A percentile compares a stretch with the other conserved stretches of the same genome.
phyloP scores from a whole-genome alignment of 768 basidiomycete genomes.

The Suillus discolor region DNA sequence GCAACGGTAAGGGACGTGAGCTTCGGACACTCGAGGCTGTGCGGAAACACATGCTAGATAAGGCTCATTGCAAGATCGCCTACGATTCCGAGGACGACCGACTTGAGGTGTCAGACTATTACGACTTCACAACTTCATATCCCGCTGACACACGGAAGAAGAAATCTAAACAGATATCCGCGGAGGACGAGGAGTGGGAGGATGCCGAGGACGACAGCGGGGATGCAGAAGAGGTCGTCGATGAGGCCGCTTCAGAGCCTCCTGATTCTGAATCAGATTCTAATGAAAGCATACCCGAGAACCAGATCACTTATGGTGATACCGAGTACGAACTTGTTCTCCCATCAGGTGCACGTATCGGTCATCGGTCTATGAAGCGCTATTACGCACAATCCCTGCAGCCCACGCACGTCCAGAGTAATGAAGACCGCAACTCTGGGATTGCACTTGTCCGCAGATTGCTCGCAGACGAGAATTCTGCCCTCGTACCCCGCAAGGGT shows the following conservation, averaged over 20 bases:
- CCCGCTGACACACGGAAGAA: constrained; percentile 44
- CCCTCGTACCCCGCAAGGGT: constrained; percentile 81
- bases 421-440: constrained; percentile 70
- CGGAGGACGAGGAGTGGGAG: constrained; percentile 43
- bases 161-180: constrained; percentile 22
- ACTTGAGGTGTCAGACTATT: constrained; percentile 89
- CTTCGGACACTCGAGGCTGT: constrained; percentile 87
- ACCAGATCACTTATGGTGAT: constrained; percentile 75
- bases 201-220: constrained; percentile 31
- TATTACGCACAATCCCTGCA: constrained; percentile 87
- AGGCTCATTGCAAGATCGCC: constrained; percentile 94
- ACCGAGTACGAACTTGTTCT: constrained; percentile 86
- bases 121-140: constrained; percentile 88
- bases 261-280: constrained; percentile 35
- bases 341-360: constrained; percentile 90
- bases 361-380: constrained; percentile 83
- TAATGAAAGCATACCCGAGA: constrained; percentile 47
- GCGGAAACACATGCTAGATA: constrained; percentile 94
- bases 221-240: constrained; percentile 32
- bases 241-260: constrained; percentile 45
- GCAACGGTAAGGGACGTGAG: constrained; percentile 80
- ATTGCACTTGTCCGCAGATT: constrained; percentile 76
- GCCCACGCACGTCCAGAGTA: constrained; percentile 41
- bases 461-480: constrained; percentile 80
- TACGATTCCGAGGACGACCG: constrained; percentile 82